These are phyloP conservation scores for Boletus barrowsii DNA, from an alignment of 768 basidiomycete species.

Conservation along the genomic window DNA sequence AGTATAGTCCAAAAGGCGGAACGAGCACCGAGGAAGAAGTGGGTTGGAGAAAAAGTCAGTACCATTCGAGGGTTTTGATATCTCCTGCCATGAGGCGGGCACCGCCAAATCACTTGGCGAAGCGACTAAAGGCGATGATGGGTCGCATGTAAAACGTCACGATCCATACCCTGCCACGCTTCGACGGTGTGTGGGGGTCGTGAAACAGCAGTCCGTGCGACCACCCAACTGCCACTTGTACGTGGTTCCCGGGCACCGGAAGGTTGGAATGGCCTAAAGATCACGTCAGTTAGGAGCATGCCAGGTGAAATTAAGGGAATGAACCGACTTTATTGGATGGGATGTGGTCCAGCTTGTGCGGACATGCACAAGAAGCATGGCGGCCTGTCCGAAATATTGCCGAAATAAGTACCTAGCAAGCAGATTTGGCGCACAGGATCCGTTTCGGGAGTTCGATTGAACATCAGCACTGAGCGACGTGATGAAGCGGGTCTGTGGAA, in stretches of 20 bases:
- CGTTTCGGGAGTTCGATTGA: not conserved
- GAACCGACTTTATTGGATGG: conserved; percentile 3
- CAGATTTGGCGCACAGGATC: not conserved
- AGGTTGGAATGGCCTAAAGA: conserved; percentile 14
- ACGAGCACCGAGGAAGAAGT: conserved; percentile 3
- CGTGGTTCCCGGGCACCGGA: conserved; percentile 26
- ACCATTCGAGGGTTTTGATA: conserved; percentile 29
- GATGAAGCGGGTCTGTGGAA: not conserved
- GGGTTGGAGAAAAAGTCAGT: conserved; percentile 9
- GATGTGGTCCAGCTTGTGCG: conserved; percentile 17
- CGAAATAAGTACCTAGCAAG: not conserved
- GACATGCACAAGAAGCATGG: conserved; percentile 29
- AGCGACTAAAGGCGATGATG: conserved; percentile 28
- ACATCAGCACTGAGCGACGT: not conserved
- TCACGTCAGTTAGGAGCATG: conserved; percentile 26
- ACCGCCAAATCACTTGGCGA: conserved; percentile 28
- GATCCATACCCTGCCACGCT: conserved; percentile 29
- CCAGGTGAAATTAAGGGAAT: conserved; percentile 22
- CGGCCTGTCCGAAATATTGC: conserved; percentile 2
- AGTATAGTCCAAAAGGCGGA: not conserved
- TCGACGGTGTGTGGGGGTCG: conserved; percentile 23
- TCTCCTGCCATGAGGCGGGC: conserved; percentile 25
- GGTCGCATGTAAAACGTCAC: conserved; percentile 21
- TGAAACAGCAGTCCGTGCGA: conserved; percentile 13
- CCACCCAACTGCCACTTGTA: conserved; percentile 22